Percentiles rank a stretch among this genome's conserved stretches.
phyloP scores from a whole-genome alignment of 139 green algal genomes.

The Haematococcus sp. region DNA sequence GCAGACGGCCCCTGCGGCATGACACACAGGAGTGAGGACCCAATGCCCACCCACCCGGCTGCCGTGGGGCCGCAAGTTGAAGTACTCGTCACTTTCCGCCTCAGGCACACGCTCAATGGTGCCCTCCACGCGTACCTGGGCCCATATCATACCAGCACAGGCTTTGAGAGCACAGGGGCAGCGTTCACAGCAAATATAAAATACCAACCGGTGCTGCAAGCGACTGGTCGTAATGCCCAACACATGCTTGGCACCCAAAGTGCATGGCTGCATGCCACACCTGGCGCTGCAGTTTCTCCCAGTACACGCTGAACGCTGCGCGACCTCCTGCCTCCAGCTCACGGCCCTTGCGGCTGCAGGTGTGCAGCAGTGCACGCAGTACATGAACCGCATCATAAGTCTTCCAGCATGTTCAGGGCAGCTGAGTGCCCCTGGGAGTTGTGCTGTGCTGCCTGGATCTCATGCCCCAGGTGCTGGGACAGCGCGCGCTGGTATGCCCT shows the following conservation, averaged over 20 bases:
- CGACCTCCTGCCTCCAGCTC: constrained; percentile 52
- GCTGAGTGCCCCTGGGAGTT: no score
- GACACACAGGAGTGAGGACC: no score
- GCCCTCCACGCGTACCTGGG: constrained; percentile 80
- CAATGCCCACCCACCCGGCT: constrained; percentile 39
- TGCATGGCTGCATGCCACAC: constrained; percentile 16
- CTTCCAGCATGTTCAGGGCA: no score
- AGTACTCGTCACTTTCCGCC: constrained; percentile 81
- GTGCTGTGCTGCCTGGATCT: no score
- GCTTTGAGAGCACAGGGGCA: background rate
- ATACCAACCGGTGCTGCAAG: no score
- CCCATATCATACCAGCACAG: background rate
- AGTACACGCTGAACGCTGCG: constrained; percentile 78
- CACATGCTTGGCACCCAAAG: no score
- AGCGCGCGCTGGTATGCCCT: no score
- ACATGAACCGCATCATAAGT: no score
- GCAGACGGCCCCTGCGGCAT: no score
- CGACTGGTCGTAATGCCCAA: no score
- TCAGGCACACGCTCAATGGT: constrained; percentile 60
- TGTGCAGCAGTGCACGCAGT: background rate
- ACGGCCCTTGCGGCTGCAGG: constrained; percentile 49
- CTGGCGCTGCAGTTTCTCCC: constrained; percentile 73
- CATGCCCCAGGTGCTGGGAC: no score
- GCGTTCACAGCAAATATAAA: no score
- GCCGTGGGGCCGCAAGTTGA: constrained; percentile 70